These are phyloP conservation scores for Fraxinus sp. DNA, from an alignment of 305 asterid species.

Conservation along the genomic window DNA sequence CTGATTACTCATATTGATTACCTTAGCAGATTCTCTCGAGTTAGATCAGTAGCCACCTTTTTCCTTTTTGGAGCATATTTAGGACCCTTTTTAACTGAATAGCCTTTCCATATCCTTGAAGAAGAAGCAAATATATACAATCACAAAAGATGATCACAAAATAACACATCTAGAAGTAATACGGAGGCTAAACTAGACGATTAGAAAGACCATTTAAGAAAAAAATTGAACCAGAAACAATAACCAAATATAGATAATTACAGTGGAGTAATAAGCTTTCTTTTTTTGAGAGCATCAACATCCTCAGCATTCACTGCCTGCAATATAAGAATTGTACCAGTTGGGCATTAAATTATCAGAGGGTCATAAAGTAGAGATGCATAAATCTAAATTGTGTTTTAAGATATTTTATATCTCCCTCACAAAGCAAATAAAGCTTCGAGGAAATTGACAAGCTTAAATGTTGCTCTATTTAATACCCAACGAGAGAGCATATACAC, in stretches of 20 bases:
- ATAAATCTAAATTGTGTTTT: neutral
- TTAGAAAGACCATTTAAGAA: neutral
- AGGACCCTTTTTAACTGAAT: constrained; percentile 76
- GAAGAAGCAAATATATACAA: constrained; percentile 19
- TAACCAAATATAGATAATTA: constrained; percentile 33
- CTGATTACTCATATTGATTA: constrained; percentile 23
- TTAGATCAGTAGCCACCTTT: constrained; percentile 85
- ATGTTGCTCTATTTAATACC: neutral
- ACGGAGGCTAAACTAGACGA: neutral
- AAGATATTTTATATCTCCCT: neutral
- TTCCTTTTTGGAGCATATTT: constrained; percentile 84
- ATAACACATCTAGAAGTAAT: neutral
- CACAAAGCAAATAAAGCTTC: constrained; percentile 8
- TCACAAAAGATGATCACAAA: constrained; percentile 8
- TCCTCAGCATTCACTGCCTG: constrained; percentile 69
- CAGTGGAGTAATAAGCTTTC: constrained; percentile 73
- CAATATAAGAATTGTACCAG: constrained; percentile 18
- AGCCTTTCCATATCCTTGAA: constrained; percentile 82
- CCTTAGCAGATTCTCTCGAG: constrained; percentile 89
- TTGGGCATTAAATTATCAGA: neutral
- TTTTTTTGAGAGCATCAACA: constrained; percentile 70
- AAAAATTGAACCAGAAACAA: constrained; percentile 10
- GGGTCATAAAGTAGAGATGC: neutral
- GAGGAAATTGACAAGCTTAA: neutral
- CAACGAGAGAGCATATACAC: neutral